Percentiles rank a stretch among this genome's conserved stretches.
Conservation (phyloP, 306 rosid species). For the Cicer judaicum region DNA sequence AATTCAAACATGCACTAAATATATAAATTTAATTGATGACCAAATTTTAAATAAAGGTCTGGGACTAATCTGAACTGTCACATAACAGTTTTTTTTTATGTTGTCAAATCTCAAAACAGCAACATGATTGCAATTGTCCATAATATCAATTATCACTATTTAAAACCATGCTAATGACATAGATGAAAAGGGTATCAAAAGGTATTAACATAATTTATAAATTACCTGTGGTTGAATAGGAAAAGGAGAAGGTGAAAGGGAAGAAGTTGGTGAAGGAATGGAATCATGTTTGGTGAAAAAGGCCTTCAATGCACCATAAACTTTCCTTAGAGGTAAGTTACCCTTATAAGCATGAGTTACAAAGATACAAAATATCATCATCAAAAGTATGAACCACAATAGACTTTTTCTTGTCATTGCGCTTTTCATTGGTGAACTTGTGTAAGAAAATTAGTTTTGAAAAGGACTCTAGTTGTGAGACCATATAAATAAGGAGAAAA, state of each 20-base stretch:
- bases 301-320: slow-evolving; percentile 50
- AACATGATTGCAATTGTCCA: no score
- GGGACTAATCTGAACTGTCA: no score
- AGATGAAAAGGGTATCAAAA: no score
- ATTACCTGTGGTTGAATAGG: slow-evolving; percentile 45
- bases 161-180: no score
- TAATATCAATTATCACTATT: no score
- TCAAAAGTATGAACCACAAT: slow-evolving; percentile 39
- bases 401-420: slow-evolving; percentile 42
- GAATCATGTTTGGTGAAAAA: slow-evolving; percentile 48
- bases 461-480: slow-evolving; percentile 28
- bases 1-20: no score
- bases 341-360: slow-evolving; percentile 39
- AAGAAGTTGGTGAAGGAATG: slow-evolving; percentile 47
- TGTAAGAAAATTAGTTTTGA: slow-evolving; percentile 29
- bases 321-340: slow-evolving; percentile 25
- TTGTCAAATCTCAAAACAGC: no score
- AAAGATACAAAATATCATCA: slow-evolving; percentile 28
- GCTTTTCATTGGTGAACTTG: slow-evolving; percentile 32
- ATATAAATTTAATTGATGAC: no score
- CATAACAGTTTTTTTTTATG: no score
- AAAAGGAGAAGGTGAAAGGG: slow-evolving; percentile 49
- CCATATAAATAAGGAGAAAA: slow-evolving; percentile 24
- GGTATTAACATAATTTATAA: no score
- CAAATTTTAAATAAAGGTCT: not conserved